phyloP scores from a whole-genome alignment of 1,139 yeast species.

The Saccharomyces hybrid region DNA sequence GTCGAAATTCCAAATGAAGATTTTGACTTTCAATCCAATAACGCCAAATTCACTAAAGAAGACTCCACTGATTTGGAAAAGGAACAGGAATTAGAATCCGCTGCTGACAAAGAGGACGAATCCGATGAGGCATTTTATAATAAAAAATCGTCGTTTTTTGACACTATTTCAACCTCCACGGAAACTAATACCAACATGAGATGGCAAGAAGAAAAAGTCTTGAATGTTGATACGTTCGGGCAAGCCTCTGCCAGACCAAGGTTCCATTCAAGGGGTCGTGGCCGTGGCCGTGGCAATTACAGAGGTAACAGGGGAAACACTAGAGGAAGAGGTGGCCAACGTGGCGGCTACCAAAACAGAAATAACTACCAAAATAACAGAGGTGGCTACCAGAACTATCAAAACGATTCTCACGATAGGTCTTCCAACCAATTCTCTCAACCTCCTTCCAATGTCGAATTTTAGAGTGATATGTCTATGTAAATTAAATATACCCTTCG shows the following conservation, averaged over 20 bases:
- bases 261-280: constrained; percentile 26
- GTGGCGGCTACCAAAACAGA: constrained; percentile 15
- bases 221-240: constrained; percentile 59
- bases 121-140: constrained; percentile 42
- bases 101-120: constrained; percentile 10
- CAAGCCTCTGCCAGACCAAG: constrained; percentile 39
- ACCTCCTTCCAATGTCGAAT: background rate
- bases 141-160: constrained; percentile 73
- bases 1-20: constrained; percentile 38
- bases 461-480: background rate
- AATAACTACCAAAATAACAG: constrained; percentile 13
- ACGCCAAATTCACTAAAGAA: constrained; percentile 49
- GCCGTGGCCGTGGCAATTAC: constrained; percentile 34
- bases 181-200: constrained; percentile 40
- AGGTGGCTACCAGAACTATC: background rate
- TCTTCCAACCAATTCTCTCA: background rate
- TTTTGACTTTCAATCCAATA: constrained; percentile 61
- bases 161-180: constrained; percentile 58
- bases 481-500: background rate
- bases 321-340: constrained; percentile 27
- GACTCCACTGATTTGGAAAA: constrained; percentile 12
- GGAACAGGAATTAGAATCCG: constrained; percentile 7
- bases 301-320: constrained; percentile 22
- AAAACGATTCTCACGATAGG: background rate
- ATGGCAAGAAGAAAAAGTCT: constrained; percentile 54